Percentiles rank a stretch among this genome's conserved stretches.
Conservation (phyloP, 2,329 filamentous ascomycete genomes). For the Emergomyces africanus region DNA sequence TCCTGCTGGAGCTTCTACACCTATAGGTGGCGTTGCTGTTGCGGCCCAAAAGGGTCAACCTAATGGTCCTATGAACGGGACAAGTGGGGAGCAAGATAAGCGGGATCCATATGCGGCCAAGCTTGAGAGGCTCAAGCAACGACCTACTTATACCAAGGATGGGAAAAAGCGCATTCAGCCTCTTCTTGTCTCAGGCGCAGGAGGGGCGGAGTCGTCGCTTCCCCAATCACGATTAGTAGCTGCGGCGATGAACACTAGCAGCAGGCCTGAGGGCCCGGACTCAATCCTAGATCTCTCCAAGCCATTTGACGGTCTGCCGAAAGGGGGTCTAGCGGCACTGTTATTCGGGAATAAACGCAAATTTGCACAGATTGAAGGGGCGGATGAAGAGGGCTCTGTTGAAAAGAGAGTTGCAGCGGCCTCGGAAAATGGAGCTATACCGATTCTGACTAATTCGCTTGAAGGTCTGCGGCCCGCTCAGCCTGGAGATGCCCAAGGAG, state of each 20-base stretch:
- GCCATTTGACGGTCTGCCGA: slow-evolving; percentile 84
- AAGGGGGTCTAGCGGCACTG: slow-evolving; percentile 73
- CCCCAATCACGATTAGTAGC: slow-evolving; percentile 82
- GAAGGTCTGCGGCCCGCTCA: slow-evolving; percentile 68
- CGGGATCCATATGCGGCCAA: slow-evolving; percentile 45
- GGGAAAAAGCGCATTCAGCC: slow-evolving; percentile 94
- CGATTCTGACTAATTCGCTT: slow-evolving; percentile 61
- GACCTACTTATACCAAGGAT: slow-evolving; percentile 90
- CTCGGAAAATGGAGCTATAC: slow-evolving; percentile 53
- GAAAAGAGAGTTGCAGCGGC: slow-evolving; percentile 48
- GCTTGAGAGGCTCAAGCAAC: slow-evolving; percentile 64
- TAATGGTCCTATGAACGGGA: slow-evolving; percentile 23
- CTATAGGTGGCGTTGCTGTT: slow-evolving; percentile 12
- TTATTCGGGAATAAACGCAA: slow-evolving; percentile 91
- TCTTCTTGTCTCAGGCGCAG: slow-evolving; percentile 78
- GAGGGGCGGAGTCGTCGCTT: slow-evolving; percentile 72
- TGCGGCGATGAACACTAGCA: slow-evolving; percentile 49
- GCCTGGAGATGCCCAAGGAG: slow-evolving; percentile 36
- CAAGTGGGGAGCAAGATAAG: slow-evolving; percentile 9
- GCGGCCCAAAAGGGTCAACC: slow-evolving; percentile 21
- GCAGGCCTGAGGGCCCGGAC: slow-evolving; percentile 61
- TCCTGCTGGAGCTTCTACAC: slow-evolving; percentile 21
- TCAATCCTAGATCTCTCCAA: slow-evolving; percentile 82
- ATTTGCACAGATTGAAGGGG: slow-evolving; percentile 53
- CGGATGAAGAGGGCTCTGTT: slow-evolving; percentile 53